phyloP scores from a whole-genome alignment of 176 grass and related monocot species.

The Carex myosuroides region DNA sequence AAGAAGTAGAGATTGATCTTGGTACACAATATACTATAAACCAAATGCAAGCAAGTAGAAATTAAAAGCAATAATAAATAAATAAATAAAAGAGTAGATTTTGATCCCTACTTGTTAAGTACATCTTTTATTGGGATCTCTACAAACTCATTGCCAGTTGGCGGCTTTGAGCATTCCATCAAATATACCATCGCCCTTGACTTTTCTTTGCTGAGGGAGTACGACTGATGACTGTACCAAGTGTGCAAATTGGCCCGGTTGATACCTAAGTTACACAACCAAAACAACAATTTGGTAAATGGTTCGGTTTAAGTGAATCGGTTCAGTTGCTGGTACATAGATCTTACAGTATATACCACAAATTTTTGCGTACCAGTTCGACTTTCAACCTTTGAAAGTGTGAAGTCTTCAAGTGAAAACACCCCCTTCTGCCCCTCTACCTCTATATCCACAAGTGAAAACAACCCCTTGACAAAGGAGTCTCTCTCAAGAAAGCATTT shows the following conservation, averaged over 20 bases:
- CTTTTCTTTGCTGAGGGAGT: slow-evolving; percentile 8
- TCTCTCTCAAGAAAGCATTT: slow-evolving; percentile 46
- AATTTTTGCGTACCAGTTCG: slow-evolving; percentile 42
- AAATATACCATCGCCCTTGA: slow-evolving; percentile 6
- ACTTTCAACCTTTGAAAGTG: slow-evolving; percentile 42
- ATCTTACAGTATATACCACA: background rate
- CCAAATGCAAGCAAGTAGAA: background rate
- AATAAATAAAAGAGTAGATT: background rate
- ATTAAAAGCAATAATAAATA: background rate
- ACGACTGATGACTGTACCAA: background rate
- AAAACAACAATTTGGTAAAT: background rate
- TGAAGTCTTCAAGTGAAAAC: slow-evolving; percentile 30
- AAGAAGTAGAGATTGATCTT: background rate
- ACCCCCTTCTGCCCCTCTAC: slow-evolving; percentile 15
- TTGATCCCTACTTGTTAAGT: background rate
- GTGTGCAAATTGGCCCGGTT: background rate
- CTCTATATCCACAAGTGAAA: slow-evolving; percentile 53
- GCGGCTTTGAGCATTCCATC: background rate
- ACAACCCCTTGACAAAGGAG: slow-evolving; percentile 33
- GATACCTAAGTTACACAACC: background rate
- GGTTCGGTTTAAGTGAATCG: too few relatives aligned
- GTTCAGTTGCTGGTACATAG: background rate
- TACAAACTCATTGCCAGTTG: background rate
- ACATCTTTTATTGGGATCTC: background rate
- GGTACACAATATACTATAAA: background rate